Percentiles rank a stretch among this genome's conserved stretches.
Conservation (phyloP, 2,329 filamentous ascomycete genomes). For the Tolypocladium inflatum region DNA sequence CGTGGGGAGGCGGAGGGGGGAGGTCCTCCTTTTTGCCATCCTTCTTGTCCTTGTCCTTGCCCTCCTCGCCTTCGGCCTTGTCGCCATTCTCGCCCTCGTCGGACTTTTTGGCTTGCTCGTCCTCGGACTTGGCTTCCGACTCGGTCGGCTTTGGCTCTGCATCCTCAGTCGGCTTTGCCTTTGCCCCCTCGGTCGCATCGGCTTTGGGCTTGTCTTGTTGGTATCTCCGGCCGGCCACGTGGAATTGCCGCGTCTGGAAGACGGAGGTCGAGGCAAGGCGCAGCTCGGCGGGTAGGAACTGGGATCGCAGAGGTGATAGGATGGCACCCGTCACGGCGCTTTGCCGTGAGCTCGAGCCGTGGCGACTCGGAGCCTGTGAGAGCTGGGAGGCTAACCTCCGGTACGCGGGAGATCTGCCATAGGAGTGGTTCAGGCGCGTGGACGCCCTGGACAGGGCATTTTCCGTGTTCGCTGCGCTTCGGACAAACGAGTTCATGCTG, state of each 20-base stretch:
- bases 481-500: slow-evolving; percentile 38
- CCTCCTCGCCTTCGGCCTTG: slow-evolving; percentile 34
- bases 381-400: slow-evolving; percentile 34
- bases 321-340: slow-evolving; percentile 16
- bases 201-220: slow-evolving; percentile 24
- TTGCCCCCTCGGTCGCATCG: background rate
- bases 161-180: background rate
- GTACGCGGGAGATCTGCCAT: slow-evolving; percentile 37
- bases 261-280: slow-evolving; percentile 21
- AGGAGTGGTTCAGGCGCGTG: slow-evolving; percentile 22
- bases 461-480: slow-evolving; percentile 31
- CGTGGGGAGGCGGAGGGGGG: slow-evolving; percentile 88
- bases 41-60: slow-evolving; percentile 38
- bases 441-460: slow-evolving; percentile 31
- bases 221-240: slow-evolving; percentile 17
- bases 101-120: slow-evolving; percentile 33
- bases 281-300: slow-evolving; percentile 28
- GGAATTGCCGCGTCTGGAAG: slow-evolving; percentile 21
- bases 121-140: slow-evolving; percentile 19
- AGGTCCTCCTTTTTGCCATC: slow-evolving; percentile 57
- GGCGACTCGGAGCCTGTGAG: slow-evolving; percentile 15
- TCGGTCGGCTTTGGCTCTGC: slow-evolving; percentile 11
- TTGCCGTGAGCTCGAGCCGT: slow-evolving; percentile 16
- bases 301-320: slow-evolving; percentile 32
- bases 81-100: slow-evolving; percentile 31